Conservation (phyloP, 1,139 yeast genomes). For the Pneumocystis wakefieldiae region DNA sequence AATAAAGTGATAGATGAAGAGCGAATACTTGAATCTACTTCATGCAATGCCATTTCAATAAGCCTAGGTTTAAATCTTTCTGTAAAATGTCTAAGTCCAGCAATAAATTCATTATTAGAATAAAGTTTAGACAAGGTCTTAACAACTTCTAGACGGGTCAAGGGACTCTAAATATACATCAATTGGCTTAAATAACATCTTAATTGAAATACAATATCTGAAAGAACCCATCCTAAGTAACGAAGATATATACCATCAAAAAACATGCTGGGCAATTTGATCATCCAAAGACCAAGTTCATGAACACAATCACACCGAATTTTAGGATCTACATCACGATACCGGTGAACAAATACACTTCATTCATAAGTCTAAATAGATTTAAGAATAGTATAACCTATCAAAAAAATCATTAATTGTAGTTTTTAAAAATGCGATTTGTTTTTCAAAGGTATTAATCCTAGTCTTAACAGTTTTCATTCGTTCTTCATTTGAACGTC, state of each 20-base stretch:
- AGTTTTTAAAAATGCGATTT: slow-evolving; percentile 39
- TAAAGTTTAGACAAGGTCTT: slow-evolving; percentile 36
- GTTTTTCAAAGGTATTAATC: slow-evolving; percentile 35
- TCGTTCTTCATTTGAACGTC: slow-evolving; percentile 25
- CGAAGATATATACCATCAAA: slow-evolving; percentile 55
- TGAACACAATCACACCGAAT: slow-evolving; percentile 57
- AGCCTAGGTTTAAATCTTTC: slow-evolving; percentile 53
- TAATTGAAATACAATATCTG: slow-evolving; percentile 35
- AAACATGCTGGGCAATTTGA: slow-evolving; percentile 53
- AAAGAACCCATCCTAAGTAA: slow-evolving; percentile 70
- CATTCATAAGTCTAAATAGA: not conserved
- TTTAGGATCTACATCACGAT: slow-evolving; percentile 61
- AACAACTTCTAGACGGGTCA: slow-evolving; percentile 52
- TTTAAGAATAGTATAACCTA: not conserved
- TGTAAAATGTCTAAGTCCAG: slow-evolving; percentile 53
- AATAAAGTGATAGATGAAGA: slow-evolving; percentile 39
- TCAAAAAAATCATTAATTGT: slow-evolving; percentile 52
- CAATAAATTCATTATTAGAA: slow-evolving; percentile 30
- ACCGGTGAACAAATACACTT: slow-evolving; percentile 58
- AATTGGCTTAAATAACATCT: not conserved
- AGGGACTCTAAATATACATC: slow-evolving; percentile 21
- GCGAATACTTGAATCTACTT: slow-evolving; percentile 41
- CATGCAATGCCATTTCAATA: slow-evolving; percentile 44
- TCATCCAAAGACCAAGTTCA: slow-evolving; percentile 53
- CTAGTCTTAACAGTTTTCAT: slow-evolving; percentile 34